Percentiles rank a stretch among this genome's conserved stretches.
Conservation (phyloP, 2,329 filamentous ascomycete genomes). For the Teratosphaeriaceae sp. region DNA sequence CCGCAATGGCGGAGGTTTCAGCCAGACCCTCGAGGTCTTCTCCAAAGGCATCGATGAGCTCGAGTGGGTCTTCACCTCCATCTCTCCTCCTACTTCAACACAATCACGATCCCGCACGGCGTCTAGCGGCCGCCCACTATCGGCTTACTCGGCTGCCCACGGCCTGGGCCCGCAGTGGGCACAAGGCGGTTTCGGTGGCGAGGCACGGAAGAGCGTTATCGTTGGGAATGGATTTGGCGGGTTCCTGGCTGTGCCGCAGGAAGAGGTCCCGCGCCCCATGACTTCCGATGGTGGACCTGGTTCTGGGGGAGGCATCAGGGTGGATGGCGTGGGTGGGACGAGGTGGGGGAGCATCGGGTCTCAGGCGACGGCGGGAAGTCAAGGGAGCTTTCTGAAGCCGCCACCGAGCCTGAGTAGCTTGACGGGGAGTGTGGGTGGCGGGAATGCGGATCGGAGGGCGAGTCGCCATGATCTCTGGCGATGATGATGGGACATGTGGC, state of each 20-base stretch:
- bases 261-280: conserved; percentile 34
- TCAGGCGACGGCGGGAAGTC: conserved; percentile 11
- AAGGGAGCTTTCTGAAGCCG: conserved; percentile 20
- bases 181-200: conserved; percentile 41
- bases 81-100: conserved; percentile 40
- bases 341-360: conserved; percentile 11
- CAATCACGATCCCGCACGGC: conserved; percentile 21
- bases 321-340: conserved; percentile 10
- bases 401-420: conserved; percentile 21
- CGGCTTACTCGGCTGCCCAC: conserved; percentile 39
- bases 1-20: conserved; percentile 33
- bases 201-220: conserved; percentile 54
- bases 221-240: conserved; percentile 63
- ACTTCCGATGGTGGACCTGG: conserved; percentile 19
- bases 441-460: conserved; percentile 20
- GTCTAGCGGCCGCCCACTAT: conserved; percentile 38
- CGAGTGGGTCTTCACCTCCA: conserved; percentile 61
- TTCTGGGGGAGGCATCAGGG: background rate
- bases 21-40: conserved; percentile 56
- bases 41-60: conserved; percentile 61
- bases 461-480: conserved; percentile 31
- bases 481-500: too few relatives aligned
- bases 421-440: conserved; percentile 11
- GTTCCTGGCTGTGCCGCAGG: conserved; percentile 56
- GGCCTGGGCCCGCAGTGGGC: conserved; percentile 50